Evolutionary conservation across 2,329 filamentous ascomycete species (phyloP), one percentile per base, ranked within the genome.

Genomic region (Stagonosporopsis cucurbitacearum): DNA sequence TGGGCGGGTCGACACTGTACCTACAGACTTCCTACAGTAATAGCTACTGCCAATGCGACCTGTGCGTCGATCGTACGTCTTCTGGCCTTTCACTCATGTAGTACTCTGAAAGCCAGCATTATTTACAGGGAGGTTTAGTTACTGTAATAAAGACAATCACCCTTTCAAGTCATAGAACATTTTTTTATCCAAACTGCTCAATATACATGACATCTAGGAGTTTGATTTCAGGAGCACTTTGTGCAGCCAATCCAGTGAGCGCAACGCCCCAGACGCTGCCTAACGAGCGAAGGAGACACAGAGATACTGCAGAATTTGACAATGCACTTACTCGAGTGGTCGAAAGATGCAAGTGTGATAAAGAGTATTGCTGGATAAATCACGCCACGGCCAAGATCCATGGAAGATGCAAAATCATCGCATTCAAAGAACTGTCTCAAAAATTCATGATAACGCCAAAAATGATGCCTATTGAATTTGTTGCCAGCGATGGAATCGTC

Each of bases 221-320:
- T 32, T 15, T 32, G 5, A 15, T 2, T 1, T 7, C 84, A 60
- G 88, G 78, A 51, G 82, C 84, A 53, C 84, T 88, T 71, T 88
- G 86, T 30, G 87, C 78, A 40, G 88, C 85, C 26, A 85, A 81
- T 8, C 85, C 86, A 0, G 84, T 84, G 32, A 85, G 77, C 0
- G 86, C 85, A 1, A 88, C 86, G 9, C 86, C 86, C 81, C 84
- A 88, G 1, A 20, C 85, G 0, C 81, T 84, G 2, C 86, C 86
- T 3, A 88, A 74, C 0, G 85, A 88, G 23, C 86, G 82, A 39
- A 88, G 81, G 19, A 88, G 79, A 67, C 12, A 37, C 13, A 43
- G 20, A 15, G n/a, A n/a, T n/a, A n/a, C n/a, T 44, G 19, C 22
- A 15, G 20, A 13, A n/a, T 15, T 20, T 1, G 17, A 11, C 4